Evolutionary conservation across 2,329 filamentous ascomycete genomes (phyloP).

Genomic region (Zymoseptoria crescenta): DNA sequence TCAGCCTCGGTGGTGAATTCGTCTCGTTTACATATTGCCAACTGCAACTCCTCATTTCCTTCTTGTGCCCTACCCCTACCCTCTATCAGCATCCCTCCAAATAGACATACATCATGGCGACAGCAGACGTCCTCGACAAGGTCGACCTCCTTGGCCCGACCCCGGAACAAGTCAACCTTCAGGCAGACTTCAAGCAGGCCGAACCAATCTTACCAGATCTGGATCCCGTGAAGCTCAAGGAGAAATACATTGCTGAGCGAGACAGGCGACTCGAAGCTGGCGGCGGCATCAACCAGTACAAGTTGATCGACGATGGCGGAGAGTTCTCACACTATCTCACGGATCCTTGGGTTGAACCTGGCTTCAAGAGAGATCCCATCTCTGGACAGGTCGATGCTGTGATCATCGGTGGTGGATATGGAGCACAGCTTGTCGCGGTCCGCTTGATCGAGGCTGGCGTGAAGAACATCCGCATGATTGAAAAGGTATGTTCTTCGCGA

Average conservation of each 20-base stretch:
- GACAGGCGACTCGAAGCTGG: conserved; percentile 14
- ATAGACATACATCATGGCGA: conserved; percentile 10
- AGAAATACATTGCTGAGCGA: conserved; percentile 16
- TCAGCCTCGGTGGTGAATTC: background rate
- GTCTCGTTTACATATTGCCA: background rate
- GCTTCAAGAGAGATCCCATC: conserved; percentile 13
- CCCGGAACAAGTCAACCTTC: conserved; percentile 12
- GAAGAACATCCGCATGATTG: conserved; percentile 15
- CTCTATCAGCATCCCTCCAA: background rate
- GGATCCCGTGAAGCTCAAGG: conserved; percentile 16
- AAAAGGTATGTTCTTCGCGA: conserved; percentile 6
- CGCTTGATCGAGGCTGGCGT: conserved; percentile 17
- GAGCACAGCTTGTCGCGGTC: conserved; percentile 16
- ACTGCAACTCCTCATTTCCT: background rate
- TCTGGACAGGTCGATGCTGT: conserved; percentile 14
- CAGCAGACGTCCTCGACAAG: conserved; percentile 12
- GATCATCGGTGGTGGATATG: conserved; percentile 18
- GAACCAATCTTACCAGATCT: conserved; percentile 8
- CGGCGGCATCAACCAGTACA: conserved; percentile 17
- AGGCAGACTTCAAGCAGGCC: conserved; percentile 14
- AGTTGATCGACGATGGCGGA: conserved; percentile 13
- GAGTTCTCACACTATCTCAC: conserved; percentile 13
- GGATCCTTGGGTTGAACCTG: conserved; percentile 14
- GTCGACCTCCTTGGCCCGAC: conserved; percentile 14
- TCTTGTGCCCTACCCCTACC: background rate